Evolutionary conservation across 208 protist genomes (phyloP).

Genomic region (Acanthamoeba healyi): DNA sequence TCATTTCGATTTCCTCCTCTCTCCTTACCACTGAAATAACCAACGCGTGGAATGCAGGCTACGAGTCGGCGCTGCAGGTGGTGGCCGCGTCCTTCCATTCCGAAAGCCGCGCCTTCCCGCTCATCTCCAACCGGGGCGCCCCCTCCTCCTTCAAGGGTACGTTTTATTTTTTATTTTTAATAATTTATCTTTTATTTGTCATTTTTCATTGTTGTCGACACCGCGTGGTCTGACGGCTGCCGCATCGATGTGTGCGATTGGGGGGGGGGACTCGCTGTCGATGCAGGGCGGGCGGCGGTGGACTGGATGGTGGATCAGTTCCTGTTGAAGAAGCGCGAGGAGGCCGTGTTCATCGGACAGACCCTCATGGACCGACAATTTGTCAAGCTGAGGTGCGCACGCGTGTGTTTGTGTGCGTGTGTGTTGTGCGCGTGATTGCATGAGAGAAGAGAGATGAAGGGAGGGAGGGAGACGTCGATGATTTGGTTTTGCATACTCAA

Average conservation of each 20-base stretch:
- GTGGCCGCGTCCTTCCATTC: slow-evolving; percentile 48
- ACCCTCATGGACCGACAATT: slow-evolving; percentile 21
- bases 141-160: slow-evolving; percentile 18
- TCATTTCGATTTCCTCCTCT: no score
- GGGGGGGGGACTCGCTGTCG: neutral
- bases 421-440: neutral
- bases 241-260: neutral
- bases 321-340: slow-evolving; percentile 14
- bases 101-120: slow-evolving; percentile 14
- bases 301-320: slow-evolving; percentile 64
- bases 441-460: no score
- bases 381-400: slow-evolving; percentile 2
- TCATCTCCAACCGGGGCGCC: neutral
- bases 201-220: neutral
- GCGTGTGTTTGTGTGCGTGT: no score
- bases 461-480: no score
- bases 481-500: no score
- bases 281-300: neutral
- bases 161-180: neutral
- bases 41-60: neutral
- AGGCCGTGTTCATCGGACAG: slow-evolving; percentile 39
- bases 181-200: neutral
- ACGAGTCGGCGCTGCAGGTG: slow-evolving; percentile 5
- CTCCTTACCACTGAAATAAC: no score
- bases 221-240: neutral